Evolutionary conservation across 2,329 filamentous ascomycete genomes (phyloP), one percentile per base, ranked within the genome.

Genomic region (Colletotrichum karsti): DNA sequence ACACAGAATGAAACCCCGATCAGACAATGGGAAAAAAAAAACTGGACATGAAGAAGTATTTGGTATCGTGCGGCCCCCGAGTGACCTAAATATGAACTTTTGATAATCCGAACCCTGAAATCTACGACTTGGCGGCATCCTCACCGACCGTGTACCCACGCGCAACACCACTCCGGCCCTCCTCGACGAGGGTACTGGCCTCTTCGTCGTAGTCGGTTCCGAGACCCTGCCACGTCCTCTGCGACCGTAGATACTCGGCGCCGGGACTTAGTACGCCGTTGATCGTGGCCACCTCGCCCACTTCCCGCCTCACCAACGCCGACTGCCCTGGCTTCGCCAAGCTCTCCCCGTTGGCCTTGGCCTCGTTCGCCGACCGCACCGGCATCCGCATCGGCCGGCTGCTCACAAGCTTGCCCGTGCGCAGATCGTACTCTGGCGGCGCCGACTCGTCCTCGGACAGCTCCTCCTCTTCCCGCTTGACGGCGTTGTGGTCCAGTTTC

Each of bases 241-340:
- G 89, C 4, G 91, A 92, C 33, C 91, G 88, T 70, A 99, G 81
- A 73, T 89, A 98, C 77, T 98, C 93, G 0, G 96, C 96, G 0
- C 94, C 96, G 0, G 96, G 96, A 50, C 95, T 98, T n/a, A 92
- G 85, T 0, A 95, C 88, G 7, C 94, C 94, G 57, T 95, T 95
- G 72, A 98, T 90, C 50, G 91, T 90, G 0, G 93, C 92, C 18
- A 98, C 73, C 71, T 97, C 92, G 3, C 91, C 90, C 61, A 80
- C 73, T 71, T 83, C 76, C 73, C 90, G 85, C 76, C 89, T 90
- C 12, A 90, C 85, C 26, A 98, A 80, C 0, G 89, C 87, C 62
- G 66, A 69, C 41, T 53, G 48, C 24, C 69, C 33, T 6, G 63
- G 28, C 59, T 46, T n/a, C 63, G 60, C 48, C 77, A 66, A 9